A percentile compares a stretch with the other conserved stretches of the same genome.
Conservation (phyloP, 345 rosid species). For the Raphanus sativus region DNA sequence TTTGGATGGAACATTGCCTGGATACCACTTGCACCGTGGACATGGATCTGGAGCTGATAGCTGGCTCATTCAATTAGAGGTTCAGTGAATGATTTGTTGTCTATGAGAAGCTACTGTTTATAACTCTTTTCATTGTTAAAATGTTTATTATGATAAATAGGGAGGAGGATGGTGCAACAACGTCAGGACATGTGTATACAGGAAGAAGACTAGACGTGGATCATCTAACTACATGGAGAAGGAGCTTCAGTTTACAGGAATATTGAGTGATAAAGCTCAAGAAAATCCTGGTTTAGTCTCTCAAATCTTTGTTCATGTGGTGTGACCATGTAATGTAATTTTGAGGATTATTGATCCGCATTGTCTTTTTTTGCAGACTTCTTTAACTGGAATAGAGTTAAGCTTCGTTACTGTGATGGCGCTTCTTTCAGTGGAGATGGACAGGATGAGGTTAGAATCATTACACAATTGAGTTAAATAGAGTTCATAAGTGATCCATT, state of each 20-base stretch:
- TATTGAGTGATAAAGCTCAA: slow-evolving; percentile 76
- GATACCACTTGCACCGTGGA: slow-evolving; percentile 85
- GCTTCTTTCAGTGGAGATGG: slow-evolving; percentile 86
- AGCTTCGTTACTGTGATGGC: slow-evolving; percentile 90
- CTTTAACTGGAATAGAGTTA: slow-evolving; percentile 94
- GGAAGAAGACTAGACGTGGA: slow-evolving; percentile 80
- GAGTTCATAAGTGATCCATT: background rate
- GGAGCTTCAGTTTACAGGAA: slow-evolving; percentile 66
- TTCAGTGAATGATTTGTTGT: slow-evolving; percentile 26
- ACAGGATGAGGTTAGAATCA: slow-evolving; percentile 59
- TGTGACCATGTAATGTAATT: background rate
- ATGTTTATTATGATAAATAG: slow-evolving; percentile 35
- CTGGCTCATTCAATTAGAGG: slow-evolving; percentile 97
- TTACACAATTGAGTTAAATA: background rate
- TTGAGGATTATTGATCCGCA: background rate
- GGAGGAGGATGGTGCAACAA: slow-evolving; percentile 96
- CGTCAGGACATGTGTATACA: slow-evolving; percentile 56
- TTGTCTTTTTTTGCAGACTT: slow-evolving; percentile 57
- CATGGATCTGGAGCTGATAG: slow-evolving; percentile 78
- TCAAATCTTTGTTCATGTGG: slow-evolving; percentile 1
- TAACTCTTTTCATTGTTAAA: slow-evolving; percentile 27
- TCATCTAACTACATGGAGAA: slow-evolving; percentile 85
- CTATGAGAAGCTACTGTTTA: background rate
- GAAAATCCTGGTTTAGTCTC: slow-evolving; percentile 70
- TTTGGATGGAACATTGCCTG: slow-evolving; percentile 96